Base-by-base conservation (phyloP, 345 rosid genomes). In the Balakata baccata region DNA sequence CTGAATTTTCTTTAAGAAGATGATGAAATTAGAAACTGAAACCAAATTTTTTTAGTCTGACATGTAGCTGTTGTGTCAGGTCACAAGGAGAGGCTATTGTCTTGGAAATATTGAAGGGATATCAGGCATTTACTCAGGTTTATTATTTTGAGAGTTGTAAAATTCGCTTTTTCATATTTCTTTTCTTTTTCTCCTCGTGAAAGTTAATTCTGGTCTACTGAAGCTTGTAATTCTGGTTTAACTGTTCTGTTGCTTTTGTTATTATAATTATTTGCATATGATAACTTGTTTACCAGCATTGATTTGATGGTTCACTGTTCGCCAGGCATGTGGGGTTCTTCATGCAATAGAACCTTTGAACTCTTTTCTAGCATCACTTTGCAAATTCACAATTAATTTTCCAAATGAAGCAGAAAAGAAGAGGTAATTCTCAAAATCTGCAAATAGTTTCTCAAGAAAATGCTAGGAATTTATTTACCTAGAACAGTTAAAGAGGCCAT, bases 61-160 rank as follows among this genome's bases (percentile, higher is more conserved):
- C 82, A 52, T 78, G 71, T 65, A 73, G 34, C 73, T 73, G n/a
- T 63, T 81, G 76, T 84, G 83, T 54, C 83, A 95, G 99, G 92
- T 95, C 98, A 61, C 99, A 95, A 75, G 98, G 96, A 74, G 99
- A 95, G 88, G 99, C 99, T 74, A 89, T 95, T 73, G 90, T 92
- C 60, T 81, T 95, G 89, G 99, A 95, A 83, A 91, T 95, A 84
- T 81, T 95, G 62, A 95, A 95, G 84, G 98, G 97, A 69, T 95
- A 95, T 75, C 99, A 95, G 79, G 99, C 99, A 83, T 95, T 95
- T 82, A 95, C 97, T 74, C 99, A 95, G 99, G 99, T 92, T 82
- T 53, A 45, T 59, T 41, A 20, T 70, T 17, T 64, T 65, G 50
- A 34, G 38, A 66, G n/a, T 72, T 60, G 75, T 29, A 46, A 57